Evolutionary conservation across 306 rosid genomes (phyloP).

Genomic region (Begonia fuchsioides): DNA sequence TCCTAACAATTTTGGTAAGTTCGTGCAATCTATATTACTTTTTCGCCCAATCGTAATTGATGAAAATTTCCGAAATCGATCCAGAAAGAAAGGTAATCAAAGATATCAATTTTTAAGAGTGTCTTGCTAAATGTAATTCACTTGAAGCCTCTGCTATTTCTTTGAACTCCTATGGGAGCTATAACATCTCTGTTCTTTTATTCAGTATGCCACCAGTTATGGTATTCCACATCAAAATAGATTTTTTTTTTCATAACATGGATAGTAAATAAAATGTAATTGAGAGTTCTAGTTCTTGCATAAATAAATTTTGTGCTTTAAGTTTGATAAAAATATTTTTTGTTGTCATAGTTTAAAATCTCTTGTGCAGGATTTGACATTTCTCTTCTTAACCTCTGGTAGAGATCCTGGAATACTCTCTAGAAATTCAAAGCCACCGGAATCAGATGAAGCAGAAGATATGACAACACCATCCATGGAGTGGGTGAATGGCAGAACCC

Average conservation of each 20-base stretch:
- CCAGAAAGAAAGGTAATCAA: background rate
- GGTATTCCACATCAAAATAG: background rate
- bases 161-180: too few species aligned
- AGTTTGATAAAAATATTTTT: slow-evolving; percentile 2
- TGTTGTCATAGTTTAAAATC: slow-evolving; percentile 20
- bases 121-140: too few species aligned
- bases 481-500: slow-evolving; percentile 77
- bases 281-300: too few species aligned
- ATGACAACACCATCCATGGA: slow-evolving; percentile 86
- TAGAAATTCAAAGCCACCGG: slow-evolving; percentile 69
- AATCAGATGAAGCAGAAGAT: slow-evolving; percentile 46
- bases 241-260: too few species aligned
- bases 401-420: slow-evolving; percentile 96
- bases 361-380: slow-evolving; percentile 61
- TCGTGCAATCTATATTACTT: background rate
- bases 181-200: too few species aligned
- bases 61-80: background rate
- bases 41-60: background rate
- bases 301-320: background rate
- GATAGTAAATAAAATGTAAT: background rate
- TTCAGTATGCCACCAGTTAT: too few species aligned
- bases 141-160: too few species aligned
- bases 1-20: slow-evolving; percentile 63
- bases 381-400: slow-evolving; percentile 70
- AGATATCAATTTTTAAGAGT: too few species aligned